A percentile compares a stretch with the other conserved stretches of the same genome.
Conservation (phyloP, 2,329 filamentous ascomycete genomes). For the Penicillium frequentans region DNA sequence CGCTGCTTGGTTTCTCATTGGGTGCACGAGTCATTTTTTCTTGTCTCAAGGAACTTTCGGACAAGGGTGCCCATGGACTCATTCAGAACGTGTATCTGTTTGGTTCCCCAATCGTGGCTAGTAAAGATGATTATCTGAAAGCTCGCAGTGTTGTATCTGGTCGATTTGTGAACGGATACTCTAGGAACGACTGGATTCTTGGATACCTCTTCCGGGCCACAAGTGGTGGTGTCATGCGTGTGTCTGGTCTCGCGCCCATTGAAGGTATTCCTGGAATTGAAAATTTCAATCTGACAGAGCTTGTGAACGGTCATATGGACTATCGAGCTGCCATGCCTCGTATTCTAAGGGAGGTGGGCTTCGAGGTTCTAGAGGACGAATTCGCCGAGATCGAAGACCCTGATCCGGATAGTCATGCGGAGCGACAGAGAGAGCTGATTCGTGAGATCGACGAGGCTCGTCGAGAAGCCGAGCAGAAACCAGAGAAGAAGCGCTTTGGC, state of each 20-base stretch:
- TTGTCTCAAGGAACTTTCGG: conserved; percentile 81
- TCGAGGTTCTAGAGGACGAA: conserved; percentile 88
- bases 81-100: conserved; percentile 96
- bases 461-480: conserved; percentile 78
- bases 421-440: conserved; percentile 88
- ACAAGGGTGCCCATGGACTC: conserved; percentile 78
- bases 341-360: conserved; percentile 82
- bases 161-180: conserved; percentile 93
- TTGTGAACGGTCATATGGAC: conserved; percentile 92
- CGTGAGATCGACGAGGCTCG: conserved; percentile 95
- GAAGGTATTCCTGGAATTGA: conserved; percentile 78
- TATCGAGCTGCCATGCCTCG: conserved; percentile 91
- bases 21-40: conserved; percentile 91
- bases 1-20: conserved; percentile 90
- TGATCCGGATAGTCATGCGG: conserved; percentile 87
- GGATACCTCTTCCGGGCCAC: conserved; percentile 95
- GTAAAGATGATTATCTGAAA: conserved; percentile 82
- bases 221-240: conserved; percentile 81
- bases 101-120: conserved; percentile 87
- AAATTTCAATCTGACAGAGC: conserved; percentile 82
- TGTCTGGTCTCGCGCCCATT: conserved; percentile 79
- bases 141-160: conserved; percentile 82
- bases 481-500: conserved; percentile 68
- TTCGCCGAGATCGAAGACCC: conserved; percentile 97
- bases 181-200: conserved; percentile 94